Base-by-base conservation (phyloP, 768 basidiomycete species). In the Auriscalpium microsporum region DNA sequence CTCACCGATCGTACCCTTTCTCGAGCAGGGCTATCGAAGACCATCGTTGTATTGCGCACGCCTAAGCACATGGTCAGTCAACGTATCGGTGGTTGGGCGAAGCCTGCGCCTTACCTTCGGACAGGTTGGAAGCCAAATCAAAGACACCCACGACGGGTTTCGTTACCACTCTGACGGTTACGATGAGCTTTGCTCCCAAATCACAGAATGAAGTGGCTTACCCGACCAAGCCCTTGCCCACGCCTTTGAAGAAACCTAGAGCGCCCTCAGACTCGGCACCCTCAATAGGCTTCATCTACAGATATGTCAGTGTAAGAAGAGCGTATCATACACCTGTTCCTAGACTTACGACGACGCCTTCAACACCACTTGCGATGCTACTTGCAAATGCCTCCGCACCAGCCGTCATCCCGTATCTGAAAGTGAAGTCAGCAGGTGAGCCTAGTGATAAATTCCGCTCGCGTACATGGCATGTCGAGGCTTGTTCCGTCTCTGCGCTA, bases 111-210 rank as follows among this genome's bases (percentile, higher is more conserved):
- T 45, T 58, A 87, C 89, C 95, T 78, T 96, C 95, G 23, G 90
- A 86, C 19, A 97, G 83, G 63, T 94, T 97, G 13, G 94, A 88
- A 2, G 94, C 90, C 45, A 99, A 80, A 69, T 99, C 96, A 63
- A 98, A 94, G 1, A 97, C 86, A 4, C 96, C 96, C 19, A 98
- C 90, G 2, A 90, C 92, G 2, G 96, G 96, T 71, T 99, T 99
- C 2, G 96, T 96, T 52, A 98, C 86, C 37, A 82, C 87, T 14
- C 94, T 94, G 54, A 52, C 50, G 49, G n/a, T 17, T 4, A n/a
- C 16, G 23, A 34, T 60, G 8, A 55, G 47, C 21, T 37, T 14
- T 3, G 49, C 34, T 50, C 54, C 9, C 13, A 37, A 33, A 44
- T 10, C 14, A 11, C 19, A 23, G 11, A 40, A 14, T 8, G 45